Base-by-base conservation (phyloP, 2,329 filamentous ascomycete genomes). In the Acrocalymma vagum region DNA sequence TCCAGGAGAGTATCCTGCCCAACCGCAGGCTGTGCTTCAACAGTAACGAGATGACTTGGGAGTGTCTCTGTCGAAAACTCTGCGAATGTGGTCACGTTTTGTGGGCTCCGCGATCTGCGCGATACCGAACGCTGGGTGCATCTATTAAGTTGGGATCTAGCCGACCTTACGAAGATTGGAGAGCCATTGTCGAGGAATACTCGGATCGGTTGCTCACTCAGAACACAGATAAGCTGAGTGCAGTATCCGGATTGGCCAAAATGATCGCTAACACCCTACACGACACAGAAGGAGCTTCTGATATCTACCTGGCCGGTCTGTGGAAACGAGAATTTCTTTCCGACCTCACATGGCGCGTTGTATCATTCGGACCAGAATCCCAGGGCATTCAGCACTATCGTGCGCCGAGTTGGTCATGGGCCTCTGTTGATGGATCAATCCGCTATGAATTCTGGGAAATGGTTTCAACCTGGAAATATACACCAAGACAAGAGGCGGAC, bases 1-100 rank as follows among this genome's bases (percentile, higher is more conserved):
- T 37, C 15, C 33, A 37, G 29, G 33, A 37, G 17, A 27, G 23
- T 15, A 5, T 37, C 7, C 33, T 37, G 17, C 33, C 33, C n/a
- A 28, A 17, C 17, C 33, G 33, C 24, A 37, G 25, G 20, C n/a
- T 37, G 6, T 29, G 33, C 15, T 37, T 17, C 13, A 25, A 37
- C 23, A 25, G 33, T 7, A 37, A 29, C 5, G 33, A 37, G 16
- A 37, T 37, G 33, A 14, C 13, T 13, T 37, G 33, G 33, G 33
- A 37, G 23, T 37, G 23, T n/a, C 10, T 7, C 13, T 29, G 33
- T n/a, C 23, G 23, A 28, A 27, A n/a, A 10, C 17, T 37, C 13
- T 37, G 33, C 17, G 33, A 37, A 15, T 37, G 33, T 20, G 33
- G 33, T 21, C 33, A 37, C 16, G 10, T n/a, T 15, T 17, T 28